Percentiles rank a stretch among this genome's conserved stretches.
Conservation (phyloP, 345 rosid species). For the Populus davidiana region DNA sequence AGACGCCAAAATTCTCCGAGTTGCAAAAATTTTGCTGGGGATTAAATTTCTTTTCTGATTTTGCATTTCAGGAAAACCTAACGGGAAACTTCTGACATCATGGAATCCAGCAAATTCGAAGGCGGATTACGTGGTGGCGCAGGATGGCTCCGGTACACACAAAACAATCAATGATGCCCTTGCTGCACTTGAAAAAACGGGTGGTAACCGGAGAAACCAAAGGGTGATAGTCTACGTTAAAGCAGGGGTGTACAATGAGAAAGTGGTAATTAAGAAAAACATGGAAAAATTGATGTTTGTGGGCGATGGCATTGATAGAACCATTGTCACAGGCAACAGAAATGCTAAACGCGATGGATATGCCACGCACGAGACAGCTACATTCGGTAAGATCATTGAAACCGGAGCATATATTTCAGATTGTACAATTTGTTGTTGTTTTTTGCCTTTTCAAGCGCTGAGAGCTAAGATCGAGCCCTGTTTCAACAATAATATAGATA, state of each 20-base stretch:
- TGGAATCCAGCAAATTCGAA: constrained; percentile 40
- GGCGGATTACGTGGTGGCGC: constrained; percentile 45
- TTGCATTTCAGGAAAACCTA: background rate
- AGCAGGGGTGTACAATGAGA: constrained; percentile 66
- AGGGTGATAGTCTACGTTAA: constrained; percentile 56
- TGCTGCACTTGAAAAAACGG: constrained; percentile 40
- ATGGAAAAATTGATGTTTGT: constrained; percentile 60
- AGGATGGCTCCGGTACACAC: constrained; percentile 50
- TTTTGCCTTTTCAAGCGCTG: background rate
- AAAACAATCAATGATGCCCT: constrained; percentile 42
- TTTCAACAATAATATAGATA: background rate
- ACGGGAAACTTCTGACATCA: constrained; percentile 41
- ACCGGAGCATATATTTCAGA: background rate
- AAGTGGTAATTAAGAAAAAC: constrained; percentile 43
- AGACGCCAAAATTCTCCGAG: no score
- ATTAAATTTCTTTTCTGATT: no score
- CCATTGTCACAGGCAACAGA: constrained; percentile 47
- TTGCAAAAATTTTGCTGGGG: no score
- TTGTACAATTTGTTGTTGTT: background rate
- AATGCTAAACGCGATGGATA: constrained; percentile 49
- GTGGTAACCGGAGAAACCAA: constrained; percentile 29
- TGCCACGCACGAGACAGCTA: constrained; percentile 56
- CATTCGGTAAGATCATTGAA: constrained; percentile 43
- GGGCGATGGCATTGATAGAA: constrained; percentile 77
- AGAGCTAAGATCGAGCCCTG: no score